These are phyloP conservation scores for Kwoniella heveanensis DNA, from an alignment of 768 basidiomycete species.

Conservation along the genomic window DNA sequence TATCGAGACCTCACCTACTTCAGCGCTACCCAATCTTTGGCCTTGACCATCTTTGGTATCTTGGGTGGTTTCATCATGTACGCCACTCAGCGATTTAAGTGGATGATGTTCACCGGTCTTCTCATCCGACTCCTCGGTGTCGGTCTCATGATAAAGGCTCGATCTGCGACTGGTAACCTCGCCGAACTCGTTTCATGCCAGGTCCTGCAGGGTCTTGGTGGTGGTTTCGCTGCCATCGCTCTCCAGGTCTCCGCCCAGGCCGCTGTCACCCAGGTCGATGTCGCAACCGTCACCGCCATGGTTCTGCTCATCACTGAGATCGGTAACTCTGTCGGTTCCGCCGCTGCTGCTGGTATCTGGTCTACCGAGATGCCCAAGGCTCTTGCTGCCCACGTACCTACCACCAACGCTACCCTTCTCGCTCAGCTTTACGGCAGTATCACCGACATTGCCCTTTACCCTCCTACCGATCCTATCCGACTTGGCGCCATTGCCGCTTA, in stretches of 20 bases:
- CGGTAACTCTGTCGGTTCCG: conserved; percentile 68
- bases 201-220: conserved; percentile 72
- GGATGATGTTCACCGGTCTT: conserved; percentile 65
- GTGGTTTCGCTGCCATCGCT: conserved; percentile 67
- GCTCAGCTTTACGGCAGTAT: conserved; percentile 64
- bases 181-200: conserved; percentile 66
- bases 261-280: conserved; percentile 66
- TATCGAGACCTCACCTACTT: conserved; percentile 68
- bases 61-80: conserved; percentile 65
- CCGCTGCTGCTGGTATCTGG: conserved; percentile 59
- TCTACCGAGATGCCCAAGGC: conserved; percentile 65
- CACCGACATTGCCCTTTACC: conserved; percentile 59
- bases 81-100: conserved; percentile 63
- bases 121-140: conserved; percentile 67
- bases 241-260: conserved; percentile 69
- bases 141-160: conserved; percentile 70
- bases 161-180: conserved; percentile 60
- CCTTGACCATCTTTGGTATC: conserved; percentile 66
- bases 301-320: conserved; percentile 71
- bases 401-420: conserved; percentile 48
- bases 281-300: conserved; percentile 66
- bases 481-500: conserved; percentile 64
- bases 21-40: conserved; percentile 64
- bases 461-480: conserved; percentile 63
- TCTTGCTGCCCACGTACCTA: conserved; percentile 64